Conservation (phyloP, 2,329 filamentous ascomycete genomes). For the Verticillium nonalfalfae region DNA sequence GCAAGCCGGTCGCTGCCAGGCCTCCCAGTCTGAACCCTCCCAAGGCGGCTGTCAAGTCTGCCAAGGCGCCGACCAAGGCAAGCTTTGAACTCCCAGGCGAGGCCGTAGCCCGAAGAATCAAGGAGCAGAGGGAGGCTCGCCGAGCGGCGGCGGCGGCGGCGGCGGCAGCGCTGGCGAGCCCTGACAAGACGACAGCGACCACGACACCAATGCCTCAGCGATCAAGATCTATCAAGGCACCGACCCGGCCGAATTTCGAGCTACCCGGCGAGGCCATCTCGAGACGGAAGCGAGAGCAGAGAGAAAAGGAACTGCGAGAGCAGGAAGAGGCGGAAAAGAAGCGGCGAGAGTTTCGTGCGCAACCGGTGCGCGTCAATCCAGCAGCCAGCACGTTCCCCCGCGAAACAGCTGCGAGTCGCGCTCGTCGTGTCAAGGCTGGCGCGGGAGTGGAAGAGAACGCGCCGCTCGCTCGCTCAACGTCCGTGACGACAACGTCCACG, state of each 20-base stretch:
- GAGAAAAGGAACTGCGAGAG: constrained; percentile 45
- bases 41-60: constrained; percentile 42
- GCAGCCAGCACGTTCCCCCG: constrained; percentile 38
- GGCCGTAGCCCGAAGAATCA: constrained; percentile 49
- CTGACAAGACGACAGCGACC: constrained; percentile 12
- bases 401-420: constrained; percentile 52
- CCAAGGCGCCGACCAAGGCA: constrained; percentile 46
- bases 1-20: constrained; percentile 19
- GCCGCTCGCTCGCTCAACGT: not conserved
- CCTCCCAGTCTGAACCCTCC: constrained; percentile 36
- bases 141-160: constrained; percentile 25
- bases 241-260: constrained; percentile 52
- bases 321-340: constrained; percentile 55
- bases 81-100: constrained; percentile 60
- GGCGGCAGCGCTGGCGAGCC: constrained; percentile 16
- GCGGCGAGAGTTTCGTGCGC: constrained; percentile 58
- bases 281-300: constrained; percentile 47
- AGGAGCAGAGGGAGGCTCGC: constrained; percentile 53
- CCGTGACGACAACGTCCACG: not conserved
- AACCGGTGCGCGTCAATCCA: constrained; percentile 42
- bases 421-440: constrained; percentile 39
- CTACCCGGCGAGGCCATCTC: constrained; percentile 58
- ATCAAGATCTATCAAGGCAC: constrained; percentile 43
- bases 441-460: constrained; percentile 13
- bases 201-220: constrained; percentile 31